Conservation (phyloP, 1,139 yeast species). For the Torulaspora pretoriensis region DNA sequence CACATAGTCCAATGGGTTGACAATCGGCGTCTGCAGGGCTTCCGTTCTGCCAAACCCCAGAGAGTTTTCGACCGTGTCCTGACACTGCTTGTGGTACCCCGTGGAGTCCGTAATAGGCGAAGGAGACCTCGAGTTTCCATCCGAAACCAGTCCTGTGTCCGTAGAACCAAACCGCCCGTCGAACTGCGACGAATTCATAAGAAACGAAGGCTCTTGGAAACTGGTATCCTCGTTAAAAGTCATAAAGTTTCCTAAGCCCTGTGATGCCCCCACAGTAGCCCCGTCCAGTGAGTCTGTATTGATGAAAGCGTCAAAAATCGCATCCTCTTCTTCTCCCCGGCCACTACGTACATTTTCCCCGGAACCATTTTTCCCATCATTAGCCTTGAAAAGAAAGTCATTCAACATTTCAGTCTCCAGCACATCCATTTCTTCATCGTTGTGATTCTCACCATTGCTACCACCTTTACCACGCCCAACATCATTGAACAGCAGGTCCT, state of each 20-base stretch:
- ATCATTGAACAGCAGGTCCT: slow-evolving; percentile 7
- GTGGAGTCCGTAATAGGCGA: slow-evolving; percentile 8
- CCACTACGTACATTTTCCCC: slow-evolving; percentile 6
- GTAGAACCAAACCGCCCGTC: slow-evolving; percentile 1
- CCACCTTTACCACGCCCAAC: background rate
- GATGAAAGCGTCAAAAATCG: slow-evolving; percentile 25
- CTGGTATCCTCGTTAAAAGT: slow-evolving; percentile 8
- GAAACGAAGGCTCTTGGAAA: slow-evolving; percentile 9
- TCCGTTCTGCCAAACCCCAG: slow-evolving; percentile 29
- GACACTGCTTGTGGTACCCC: slow-evolving; percentile 16
- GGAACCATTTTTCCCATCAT: slow-evolving; percentile 5
- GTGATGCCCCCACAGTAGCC: slow-evolving; percentile 4
- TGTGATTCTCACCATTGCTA: background rate
- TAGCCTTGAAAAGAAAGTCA: slow-evolving; percentile 20
- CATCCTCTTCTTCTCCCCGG: slow-evolving; percentile 22
- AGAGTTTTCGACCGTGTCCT: slow-evolving; percentile 29
- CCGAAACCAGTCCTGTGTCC: slow-evolving; percentile 3
- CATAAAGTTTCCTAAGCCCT: slow-evolving; percentile 4
- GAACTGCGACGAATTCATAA: slow-evolving; percentile 9
- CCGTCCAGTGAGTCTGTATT: slow-evolving; percentile 22
- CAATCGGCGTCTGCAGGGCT: slow-evolving; percentile 22
- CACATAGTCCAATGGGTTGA: slow-evolving; percentile 22
- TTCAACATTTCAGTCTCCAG: slow-evolving; percentile 22
- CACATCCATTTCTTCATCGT: slow-evolving; percentile 13
- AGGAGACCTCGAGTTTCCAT: slow-evolving; percentile 3